phyloP scores from a whole-genome alignment of 129 eudicot genomes.

The Ambrosia artemisiifolia region DNA sequence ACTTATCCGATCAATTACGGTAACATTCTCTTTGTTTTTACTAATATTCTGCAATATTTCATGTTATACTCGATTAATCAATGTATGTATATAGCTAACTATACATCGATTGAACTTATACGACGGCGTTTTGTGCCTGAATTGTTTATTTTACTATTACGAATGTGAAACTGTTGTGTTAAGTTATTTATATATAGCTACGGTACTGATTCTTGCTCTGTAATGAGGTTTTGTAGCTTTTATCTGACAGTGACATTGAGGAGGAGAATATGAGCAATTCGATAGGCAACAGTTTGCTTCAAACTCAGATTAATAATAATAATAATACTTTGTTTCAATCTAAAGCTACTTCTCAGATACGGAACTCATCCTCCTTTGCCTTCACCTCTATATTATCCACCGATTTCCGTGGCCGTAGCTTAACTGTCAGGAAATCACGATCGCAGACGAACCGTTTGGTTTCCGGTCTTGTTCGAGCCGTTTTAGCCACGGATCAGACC shows the following conservation, averaged over 20 bases:
- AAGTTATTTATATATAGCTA: not conserved
- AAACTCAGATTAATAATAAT: constrained; percentile 44
- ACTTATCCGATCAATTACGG: not conserved
- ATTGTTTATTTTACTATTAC: not conserved
- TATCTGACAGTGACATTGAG: constrained; percentile 32
- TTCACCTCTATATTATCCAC: constrained; percentile 43
- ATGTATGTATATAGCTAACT: too few relatives aligned
- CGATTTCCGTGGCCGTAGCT: constrained; percentile 47
- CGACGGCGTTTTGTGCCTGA: not conserved
- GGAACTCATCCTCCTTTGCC: constrained; percentile 32
- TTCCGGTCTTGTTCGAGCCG: constrained; percentile 48
- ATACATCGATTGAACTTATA: constrained; percentile 8
- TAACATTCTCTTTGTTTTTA: not conserved
- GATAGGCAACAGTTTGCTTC: constrained; percentile 60
- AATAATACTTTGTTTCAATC: constrained; percentile 55
- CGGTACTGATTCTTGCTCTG: constrained; percentile 29
- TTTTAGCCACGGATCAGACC: constrained; percentile 59
- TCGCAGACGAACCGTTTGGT: constrained; percentile 26
- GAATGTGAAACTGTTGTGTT: not conserved
- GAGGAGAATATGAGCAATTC: constrained; percentile 63
- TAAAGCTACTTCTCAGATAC: constrained; percentile 56
- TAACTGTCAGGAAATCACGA: constrained; percentile 30
- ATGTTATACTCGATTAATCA: not conserved
- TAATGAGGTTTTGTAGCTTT: constrained; percentile 29
- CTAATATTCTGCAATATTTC: not conserved